These are phyloP conservation scores for Vaccinium corymbosum DNA, from an alignment of 148 eudicot genomes.

Conservation along the genomic window DNA sequence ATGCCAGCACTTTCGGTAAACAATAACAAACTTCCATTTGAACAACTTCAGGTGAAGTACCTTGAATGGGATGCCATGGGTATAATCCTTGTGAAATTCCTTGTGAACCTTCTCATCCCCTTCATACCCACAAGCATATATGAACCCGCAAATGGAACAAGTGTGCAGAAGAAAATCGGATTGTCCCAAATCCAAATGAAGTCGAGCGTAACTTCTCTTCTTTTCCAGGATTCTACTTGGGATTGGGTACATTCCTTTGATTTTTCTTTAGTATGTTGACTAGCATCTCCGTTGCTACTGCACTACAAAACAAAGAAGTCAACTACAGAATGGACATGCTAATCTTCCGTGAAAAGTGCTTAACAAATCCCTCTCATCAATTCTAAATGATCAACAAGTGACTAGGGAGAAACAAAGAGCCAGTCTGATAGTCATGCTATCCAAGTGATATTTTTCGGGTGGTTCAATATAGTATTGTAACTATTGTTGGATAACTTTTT, in stretches of 20 bases:
- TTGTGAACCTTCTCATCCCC: slow-evolving; percentile 27
- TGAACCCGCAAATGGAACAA: slow-evolving; percentile 20
- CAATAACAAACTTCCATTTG: neutral
- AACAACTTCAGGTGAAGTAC: neutral
- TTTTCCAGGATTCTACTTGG: slow-evolving; percentile 12
- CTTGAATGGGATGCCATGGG: slow-evolving; percentile 23
- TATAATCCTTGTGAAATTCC: slow-evolving; percentile 12
- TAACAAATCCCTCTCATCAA: neutral
- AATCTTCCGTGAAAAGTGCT: neutral
- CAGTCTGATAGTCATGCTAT: too few species aligned
- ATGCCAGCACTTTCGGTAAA: neutral
- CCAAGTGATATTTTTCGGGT: too few species aligned
- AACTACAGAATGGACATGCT: neutral
- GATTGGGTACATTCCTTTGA: neutral
- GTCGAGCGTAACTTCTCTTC: slow-evolving; percentile 24
- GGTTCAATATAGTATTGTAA: too few species aligned
- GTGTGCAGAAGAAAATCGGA: slow-evolving; percentile 25
- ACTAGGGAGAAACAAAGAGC: too few species aligned
- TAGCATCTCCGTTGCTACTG: slow-evolving; percentile 8
- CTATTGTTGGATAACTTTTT: too few species aligned
- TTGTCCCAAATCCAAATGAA: slow-evolving; percentile 23
- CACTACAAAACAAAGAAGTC: slow-evolving; percentile 7
- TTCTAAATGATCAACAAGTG: neutral
- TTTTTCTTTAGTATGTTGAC: slow-evolving; percentile 16
- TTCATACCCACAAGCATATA: slow-evolving; percentile 22